Evolutionary conservation across 352 stramenopile genomes (phyloP).

Genomic region (Phytopythium litorale): DNA sequence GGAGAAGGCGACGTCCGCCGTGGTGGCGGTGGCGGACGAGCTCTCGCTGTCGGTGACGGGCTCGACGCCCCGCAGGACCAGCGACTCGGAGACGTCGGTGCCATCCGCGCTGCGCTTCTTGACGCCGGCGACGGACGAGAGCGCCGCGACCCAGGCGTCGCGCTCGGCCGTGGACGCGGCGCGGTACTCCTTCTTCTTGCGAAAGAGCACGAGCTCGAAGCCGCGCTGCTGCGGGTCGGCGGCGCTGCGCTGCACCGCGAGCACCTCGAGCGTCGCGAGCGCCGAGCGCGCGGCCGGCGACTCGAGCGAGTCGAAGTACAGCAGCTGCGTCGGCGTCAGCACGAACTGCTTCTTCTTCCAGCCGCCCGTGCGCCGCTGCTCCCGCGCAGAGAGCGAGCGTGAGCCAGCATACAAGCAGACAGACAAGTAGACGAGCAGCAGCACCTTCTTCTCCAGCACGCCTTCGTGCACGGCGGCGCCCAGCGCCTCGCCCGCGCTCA

Average conservation of each 20-base stretch:
- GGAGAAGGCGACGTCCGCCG: neutral
- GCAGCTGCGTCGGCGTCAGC: conserved; percentile 54
- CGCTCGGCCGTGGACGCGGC: conserved; percentile 51
- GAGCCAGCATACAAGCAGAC: neutral
- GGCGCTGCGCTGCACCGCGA: conserved; percentile 40
- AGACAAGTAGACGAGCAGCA: neutral
- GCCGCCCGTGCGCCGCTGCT: conserved; percentile 52
- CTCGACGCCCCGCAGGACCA: neutral
- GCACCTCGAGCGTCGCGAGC: conserved; percentile 64
- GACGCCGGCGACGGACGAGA: conserved; percentile 60
- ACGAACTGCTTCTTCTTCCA: conserved; percentile 84
- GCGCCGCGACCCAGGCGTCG: conserved; percentile 61
- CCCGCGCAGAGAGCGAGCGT: neutral
- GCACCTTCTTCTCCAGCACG: conserved; percentile 58
- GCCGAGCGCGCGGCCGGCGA: conserved; percentile 31
- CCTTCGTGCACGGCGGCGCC: conserved; percentile 51
- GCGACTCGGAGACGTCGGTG: neutral
- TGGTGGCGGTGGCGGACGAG: neutral
- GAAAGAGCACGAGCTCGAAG: conserved; percentile 63
- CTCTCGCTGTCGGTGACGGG: neutral
- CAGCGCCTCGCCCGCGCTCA: conserved; percentile 62
- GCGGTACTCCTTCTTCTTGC: conserved; percentile 78
- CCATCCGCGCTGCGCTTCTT: conserved; percentile 17
- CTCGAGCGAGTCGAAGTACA: conserved; percentile 70
- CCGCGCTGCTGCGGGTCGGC: conserved; percentile 34